Evolutionary conservation across 2,329 filamentous ascomycete genomes (phyloP), one percentile per base, ranked within the genome.

Genomic region (Pestalotiopsis sp.): DNA sequence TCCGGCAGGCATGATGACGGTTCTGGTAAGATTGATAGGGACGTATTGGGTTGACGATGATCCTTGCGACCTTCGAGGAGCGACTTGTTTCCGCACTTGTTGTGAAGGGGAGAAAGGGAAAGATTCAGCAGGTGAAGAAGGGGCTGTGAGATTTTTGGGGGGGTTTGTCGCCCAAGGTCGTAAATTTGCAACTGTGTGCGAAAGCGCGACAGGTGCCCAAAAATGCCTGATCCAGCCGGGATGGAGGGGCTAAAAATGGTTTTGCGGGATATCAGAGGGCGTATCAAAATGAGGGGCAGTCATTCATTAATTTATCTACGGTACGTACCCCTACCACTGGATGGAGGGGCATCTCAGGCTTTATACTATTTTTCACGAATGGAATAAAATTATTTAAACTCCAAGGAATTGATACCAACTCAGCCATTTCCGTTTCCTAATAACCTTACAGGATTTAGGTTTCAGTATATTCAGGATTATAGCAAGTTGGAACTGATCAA

Each of bases 1-100:
- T 52, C 59, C 61, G 57, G 68, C 61, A 67, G 68, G 66, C 68
- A 69, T 69, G 38, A 23, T 69, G 68, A 58, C 36, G 20, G 36
- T 64, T 64, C 25, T 39, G 60, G 4, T 27, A 39, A 49, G 59
- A n/a, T 14, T 27, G 38, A 31, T 62, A 62, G 59, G 57, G 12
- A 27, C 12, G 27, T 59, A 9, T 52, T 20, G 36, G 23, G 27
- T 31, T 55, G 39, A 31, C 36, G 25, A 49, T 17, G 20, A 25
- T 57, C 64, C 25, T 41, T 57, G 64, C 25, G 36, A 49, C 41
- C n/a, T 6, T 64, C 5, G 62, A 49, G n/a, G 62, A 49, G 23
- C 14, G 38, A 64, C 14, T 23, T 23, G 38, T 13, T 49, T 62
- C 27, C 36, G 58, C 59, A 36, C 36, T 62, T 27, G n/a, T 14